Conservation (phyloP, 2,329 filamentous ascomycete species). For the Ceratocystis diversiconidia region DNA sequence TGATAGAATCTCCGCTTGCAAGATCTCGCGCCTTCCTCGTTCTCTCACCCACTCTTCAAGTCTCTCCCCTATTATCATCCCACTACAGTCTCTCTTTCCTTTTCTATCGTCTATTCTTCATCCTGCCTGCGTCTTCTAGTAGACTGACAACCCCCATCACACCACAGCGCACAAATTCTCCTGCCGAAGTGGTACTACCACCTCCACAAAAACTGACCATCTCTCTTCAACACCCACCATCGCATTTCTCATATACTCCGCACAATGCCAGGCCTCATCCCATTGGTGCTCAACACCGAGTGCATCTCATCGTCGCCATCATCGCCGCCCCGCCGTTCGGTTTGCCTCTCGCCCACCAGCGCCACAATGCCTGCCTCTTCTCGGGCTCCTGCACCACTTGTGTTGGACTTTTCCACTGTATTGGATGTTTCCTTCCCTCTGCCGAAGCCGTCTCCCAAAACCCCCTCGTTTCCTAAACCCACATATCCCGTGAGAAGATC, state of each 20-base stretch:
- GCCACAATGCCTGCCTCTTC: conserved; percentile 15
- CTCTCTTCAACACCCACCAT: neutral
- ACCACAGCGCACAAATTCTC: neutral
- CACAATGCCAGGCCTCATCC: conserved; percentile 25
- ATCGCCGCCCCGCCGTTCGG: conserved; percentile 17
- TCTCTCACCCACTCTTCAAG: neutral
- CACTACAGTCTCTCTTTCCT: neutral
- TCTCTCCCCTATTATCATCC: neutral
- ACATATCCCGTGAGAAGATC: conserved; percentile 7
- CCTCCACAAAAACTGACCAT: neutral
- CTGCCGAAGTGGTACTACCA: neutral
- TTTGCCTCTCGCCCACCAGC: conserved; percentile 17
- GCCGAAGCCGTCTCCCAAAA: conserved; percentile 14
- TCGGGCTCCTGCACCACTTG: neutral
- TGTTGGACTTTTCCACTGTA: conserved; percentile 15
- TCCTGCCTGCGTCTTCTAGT: neutral
- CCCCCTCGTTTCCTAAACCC: conserved; percentile 3
- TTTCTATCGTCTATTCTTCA: neutral
- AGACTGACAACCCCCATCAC: neutral
- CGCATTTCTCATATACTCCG: neutral
- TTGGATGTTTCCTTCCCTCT: conserved; percentile 16
- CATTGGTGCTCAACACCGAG: conserved; percentile 23
- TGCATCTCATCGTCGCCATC: conserved; percentile 16
- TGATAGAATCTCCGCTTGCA: neutral
- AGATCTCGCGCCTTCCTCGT: neutral